Base-by-base conservation (phyloP, 208 protist genomes). In the Phytomonas sp. region DNA sequence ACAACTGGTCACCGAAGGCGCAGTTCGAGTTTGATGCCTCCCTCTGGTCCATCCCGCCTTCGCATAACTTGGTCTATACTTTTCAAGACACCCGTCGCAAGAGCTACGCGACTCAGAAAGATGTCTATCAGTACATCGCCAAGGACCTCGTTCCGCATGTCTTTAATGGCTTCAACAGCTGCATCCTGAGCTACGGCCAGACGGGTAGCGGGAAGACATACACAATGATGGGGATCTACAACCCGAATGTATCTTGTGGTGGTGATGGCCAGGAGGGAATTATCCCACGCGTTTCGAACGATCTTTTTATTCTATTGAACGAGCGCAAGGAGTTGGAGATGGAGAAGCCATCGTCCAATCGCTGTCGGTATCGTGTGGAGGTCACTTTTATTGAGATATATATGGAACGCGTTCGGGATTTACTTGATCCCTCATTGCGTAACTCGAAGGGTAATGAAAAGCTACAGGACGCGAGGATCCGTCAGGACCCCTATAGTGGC, bases 371-470 rank as follows among this genome's bases (percentile, higher is more conserved):
- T 67, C 87, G 87, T 49, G 87, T 99, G n/a, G 93, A 97, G 73
- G 94, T 98, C 33, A 97, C 86, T 67, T 98, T 98, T 74, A 83
- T 99, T 12, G 97, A 99, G 75, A 98, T 99, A 29, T 99, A 99
- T 84, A 97, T 98, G 88, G 98, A 99, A 74, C 83, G 90, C 40
- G 94, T 99, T 60, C 82, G 94, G 1, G 98, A 99, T 75, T 72
- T 99, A 33, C 86, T 99, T 1, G 92, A 98, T 74, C 88, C 88
- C 10, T 79, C 87, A 14, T 79, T 93, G 56, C 81, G 80, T 42
- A 69, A 93, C 83, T 79, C 84, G 33, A 81, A 78, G 63, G 87
- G 90, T 63, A 91, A 84, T 74, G 88, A 91, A 67, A 76, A 90
- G 59, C 75, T 95, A 71, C 84, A 87, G 49, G 87, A 91, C 62